A percentile compares a stretch with the other conserved stretches of the same genome.
Conservation (phyloP, 768 basidiomycete species). For the Cubamyces sp. region DNA sequence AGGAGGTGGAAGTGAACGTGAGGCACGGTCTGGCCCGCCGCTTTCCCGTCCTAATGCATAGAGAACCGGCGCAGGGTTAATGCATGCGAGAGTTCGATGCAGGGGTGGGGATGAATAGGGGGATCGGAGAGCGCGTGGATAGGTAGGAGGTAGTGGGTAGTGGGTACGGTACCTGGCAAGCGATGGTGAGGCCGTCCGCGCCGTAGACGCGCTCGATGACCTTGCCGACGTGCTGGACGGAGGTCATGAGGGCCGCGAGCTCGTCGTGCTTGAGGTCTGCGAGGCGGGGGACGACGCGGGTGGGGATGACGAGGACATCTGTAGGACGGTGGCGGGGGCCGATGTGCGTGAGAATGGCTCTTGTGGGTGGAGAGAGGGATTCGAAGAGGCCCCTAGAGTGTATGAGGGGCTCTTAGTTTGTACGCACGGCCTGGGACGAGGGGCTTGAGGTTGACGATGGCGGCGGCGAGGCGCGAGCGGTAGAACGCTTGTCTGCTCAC, state of each 20-base stretch:
- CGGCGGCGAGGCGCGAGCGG: slow-evolving; percentile 68
- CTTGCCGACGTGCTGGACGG: slow-evolving; percentile 77
- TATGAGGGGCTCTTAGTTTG: neutral
- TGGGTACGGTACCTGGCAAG: slow-evolving; percentile 67
- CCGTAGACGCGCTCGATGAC: slow-evolving; percentile 83
- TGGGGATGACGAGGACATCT: slow-evolving; percentile 63
- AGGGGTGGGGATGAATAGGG: neutral
- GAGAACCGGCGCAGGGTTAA: slow-evolving; percentile 4
- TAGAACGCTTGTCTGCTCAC: slow-evolving; percentile 80
- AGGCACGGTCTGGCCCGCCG: slow-evolving; percentile 83
- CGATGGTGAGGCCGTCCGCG: slow-evolving; percentile 84
- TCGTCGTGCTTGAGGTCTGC: slow-evolving; percentile 57
- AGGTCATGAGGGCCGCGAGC: slow-evolving; percentile 76
- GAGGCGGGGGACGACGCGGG: slow-evolving; percentile 52
- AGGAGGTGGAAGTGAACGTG: slow-evolving; percentile 98
- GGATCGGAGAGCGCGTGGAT: neutral
- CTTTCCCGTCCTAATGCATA: slow-evolving; percentile 72
- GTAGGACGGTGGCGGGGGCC: slow-evolving; percentile 18
- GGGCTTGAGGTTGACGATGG: slow-evolving; percentile 94
- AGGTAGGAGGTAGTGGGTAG: neutral
- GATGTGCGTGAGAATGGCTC: slow-evolving; percentile 35
- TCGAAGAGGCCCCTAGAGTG: neutral
- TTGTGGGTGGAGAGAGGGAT: neutral
- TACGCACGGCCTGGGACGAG: slow-evolving; percentile 91
- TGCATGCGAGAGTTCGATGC: neutral